phyloP scores from a whole-genome alignment of 352 stramenopile species.

The Elongisporangium senticosum region DNA sequence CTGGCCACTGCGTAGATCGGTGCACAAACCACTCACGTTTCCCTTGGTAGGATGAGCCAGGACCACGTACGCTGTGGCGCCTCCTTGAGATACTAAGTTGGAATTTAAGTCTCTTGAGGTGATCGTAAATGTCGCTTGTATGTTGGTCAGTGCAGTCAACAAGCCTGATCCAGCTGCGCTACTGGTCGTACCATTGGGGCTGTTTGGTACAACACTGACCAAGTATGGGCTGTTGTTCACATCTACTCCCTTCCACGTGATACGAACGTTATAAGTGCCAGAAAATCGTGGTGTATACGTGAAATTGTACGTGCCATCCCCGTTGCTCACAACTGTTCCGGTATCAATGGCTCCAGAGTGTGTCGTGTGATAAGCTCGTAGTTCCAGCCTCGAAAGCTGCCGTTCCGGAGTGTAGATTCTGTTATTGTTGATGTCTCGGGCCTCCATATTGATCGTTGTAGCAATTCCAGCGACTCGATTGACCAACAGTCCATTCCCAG shows the following conservation, averaged over 20 bases:
- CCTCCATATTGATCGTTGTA: slow-evolving; percentile 34
- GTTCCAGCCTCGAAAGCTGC: slow-evolving; percentile 18
- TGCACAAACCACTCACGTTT: slow-evolving; percentile 36
- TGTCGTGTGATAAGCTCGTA: slow-evolving; percentile 36
- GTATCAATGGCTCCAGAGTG: slow-evolving; percentile 18
- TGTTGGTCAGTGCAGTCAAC: slow-evolving; percentile 34
- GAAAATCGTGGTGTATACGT: slow-evolving; percentile 36
- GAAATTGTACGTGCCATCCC: slow-evolving; percentile 42
- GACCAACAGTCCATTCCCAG: slow-evolving; percentile 32
- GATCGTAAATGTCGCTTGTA: slow-evolving; percentile 56
- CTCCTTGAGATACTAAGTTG: slow-evolving; percentile 44
- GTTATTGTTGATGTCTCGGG: slow-evolving; percentile 53
- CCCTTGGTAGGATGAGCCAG: slow-evolving; percentile 30
- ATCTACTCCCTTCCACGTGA: slow-evolving; percentile 30
- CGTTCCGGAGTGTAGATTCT: slow-evolving; percentile 25
- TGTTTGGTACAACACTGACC: slow-evolving; percentile 43
- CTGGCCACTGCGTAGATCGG: slow-evolving; percentile 42
- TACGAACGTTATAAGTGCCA: slow-evolving; percentile 40
- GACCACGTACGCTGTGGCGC: slow-evolving; percentile 28
- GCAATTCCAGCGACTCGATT: slow-evolving; percentile 40
- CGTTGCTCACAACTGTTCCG: slow-evolving; percentile 32
- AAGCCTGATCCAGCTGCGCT: slow-evolving; percentile 31
- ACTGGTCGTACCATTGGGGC: slow-evolving; percentile 33
- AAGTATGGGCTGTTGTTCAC: slow-evolving; percentile 62
- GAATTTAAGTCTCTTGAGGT: slow-evolving; percentile 43